Conservation (phyloP, 2,329 filamentous ascomycete genomes). For the Fusarium tuaranense region DNA sequence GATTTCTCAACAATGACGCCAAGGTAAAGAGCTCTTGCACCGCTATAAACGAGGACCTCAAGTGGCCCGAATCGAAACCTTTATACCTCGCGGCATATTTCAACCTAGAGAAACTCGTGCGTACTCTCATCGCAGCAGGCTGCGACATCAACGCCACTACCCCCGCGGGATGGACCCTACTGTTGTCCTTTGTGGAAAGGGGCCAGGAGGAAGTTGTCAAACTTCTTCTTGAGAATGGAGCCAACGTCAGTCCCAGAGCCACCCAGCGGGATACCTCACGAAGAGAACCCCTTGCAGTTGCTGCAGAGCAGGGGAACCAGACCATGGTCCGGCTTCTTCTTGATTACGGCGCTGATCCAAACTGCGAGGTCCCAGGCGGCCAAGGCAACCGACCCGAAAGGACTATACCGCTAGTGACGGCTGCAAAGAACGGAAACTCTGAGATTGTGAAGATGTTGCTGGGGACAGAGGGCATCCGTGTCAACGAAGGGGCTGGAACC, state of each 20-base stretch:
- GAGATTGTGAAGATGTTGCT: background rate
- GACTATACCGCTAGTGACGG: background rate
- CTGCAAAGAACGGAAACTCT: background rate
- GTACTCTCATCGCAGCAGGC: background rate
- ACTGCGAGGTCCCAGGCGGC: background rate
- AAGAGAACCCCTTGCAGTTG: background rate
- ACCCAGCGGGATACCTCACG: background rate
- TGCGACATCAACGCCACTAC: background rate
- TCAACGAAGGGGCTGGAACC: background rate
- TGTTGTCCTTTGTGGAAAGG: background rate
- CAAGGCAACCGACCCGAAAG: background rate
- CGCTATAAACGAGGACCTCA: background rate
- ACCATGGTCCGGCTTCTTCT: background rate
- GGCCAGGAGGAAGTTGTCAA: background rate
- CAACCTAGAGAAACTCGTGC: background rate
- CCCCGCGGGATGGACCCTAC: background rate
- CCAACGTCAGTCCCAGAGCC: background rate
- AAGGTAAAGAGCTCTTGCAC: background rate
- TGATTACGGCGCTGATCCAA: background rate
- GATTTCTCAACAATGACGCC: background rate
- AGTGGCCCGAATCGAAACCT: background rate
- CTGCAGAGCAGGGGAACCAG: background rate
- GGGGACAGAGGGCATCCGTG: background rate
- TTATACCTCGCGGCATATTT: background rate
- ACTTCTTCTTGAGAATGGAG: background rate